Percentiles rank a stretch among this genome's conserved stretches.
Conservation (phyloP, 495 filamentous ascomycete species). For the Neurospora sp. region DNA sequence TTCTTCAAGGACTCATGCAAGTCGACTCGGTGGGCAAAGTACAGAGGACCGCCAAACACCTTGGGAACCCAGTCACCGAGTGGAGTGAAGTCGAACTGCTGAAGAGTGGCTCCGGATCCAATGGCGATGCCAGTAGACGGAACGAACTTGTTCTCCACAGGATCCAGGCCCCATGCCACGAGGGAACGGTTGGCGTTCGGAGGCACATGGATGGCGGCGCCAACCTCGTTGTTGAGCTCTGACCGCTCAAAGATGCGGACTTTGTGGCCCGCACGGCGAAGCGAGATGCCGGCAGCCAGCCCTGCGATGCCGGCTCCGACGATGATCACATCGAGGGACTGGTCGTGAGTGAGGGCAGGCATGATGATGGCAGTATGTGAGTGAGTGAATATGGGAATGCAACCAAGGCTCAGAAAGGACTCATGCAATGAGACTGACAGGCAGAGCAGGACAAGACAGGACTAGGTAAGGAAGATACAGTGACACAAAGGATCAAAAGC, state of each 20-base stretch:
- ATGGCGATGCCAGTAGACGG: slow-evolving; percentile 19
- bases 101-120: slow-evolving; percentile 21
- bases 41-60: slow-evolving; percentile 12
- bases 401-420: neutral
- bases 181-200: slow-evolving; percentile 42
- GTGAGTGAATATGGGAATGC: neutral
- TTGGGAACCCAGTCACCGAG: slow-evolving; percentile 4
- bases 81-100: slow-evolving; percentile 23
- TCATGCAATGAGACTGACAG: neutral
- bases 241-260: slow-evolving; percentile 45
- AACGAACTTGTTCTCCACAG: slow-evolving; percentile 22
- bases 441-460: neutral
- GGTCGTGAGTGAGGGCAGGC: neutral
- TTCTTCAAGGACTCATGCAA: slow-evolving; percentile 34
- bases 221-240: slow-evolving; percentile 39
- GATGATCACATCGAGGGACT: slow-evolving; percentile 32
- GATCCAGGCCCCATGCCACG: slow-evolving; percentile 34
- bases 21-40: slow-evolving; percentile 23
- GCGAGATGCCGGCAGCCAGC: slow-evolving; percentile 39
- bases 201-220: slow-evolving; percentile 43
- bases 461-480: neutral
- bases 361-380: neutral
- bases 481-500: neutral
- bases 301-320: slow-evolving; percentile 46
- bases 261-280: slow-evolving; percentile 38